Conservation (phyloP, 768 basidiomycete genomes). For the Cantharellus anzutake region DNA sequence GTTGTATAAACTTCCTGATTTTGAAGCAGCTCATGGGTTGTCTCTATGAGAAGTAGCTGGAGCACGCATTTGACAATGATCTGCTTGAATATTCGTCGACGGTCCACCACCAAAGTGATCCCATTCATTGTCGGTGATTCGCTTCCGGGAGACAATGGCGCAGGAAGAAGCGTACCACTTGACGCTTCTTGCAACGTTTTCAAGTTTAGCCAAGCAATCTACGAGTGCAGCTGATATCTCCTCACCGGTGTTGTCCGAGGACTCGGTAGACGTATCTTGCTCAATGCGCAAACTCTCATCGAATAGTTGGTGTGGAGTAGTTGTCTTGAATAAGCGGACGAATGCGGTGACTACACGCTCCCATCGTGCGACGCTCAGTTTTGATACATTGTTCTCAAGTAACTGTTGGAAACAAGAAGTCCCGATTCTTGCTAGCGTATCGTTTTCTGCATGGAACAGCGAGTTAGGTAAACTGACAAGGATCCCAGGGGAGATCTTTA, state of each 20-base stretch:
- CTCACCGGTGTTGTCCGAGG: slow-evolving; percentile 24
- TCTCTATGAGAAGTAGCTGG: slow-evolving; percentile 90
- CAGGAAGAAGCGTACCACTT: slow-evolving; percentile 56
- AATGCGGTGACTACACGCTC: slow-evolving; percentile 84
- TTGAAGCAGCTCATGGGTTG: slow-evolving; percentile 84
- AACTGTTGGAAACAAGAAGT: slow-evolving; percentile 96
- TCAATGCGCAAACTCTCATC: slow-evolving; percentile 81
- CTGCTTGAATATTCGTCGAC: slow-evolving; percentile 84
- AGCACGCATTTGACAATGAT: slow-evolving; percentile 99
- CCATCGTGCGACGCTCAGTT: slow-evolving; percentile 72
- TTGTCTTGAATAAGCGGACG: slow-evolving; percentile 90
- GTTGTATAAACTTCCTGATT: slow-evolving; percentile 82
- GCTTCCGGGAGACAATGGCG: slow-evolving; percentile 58
- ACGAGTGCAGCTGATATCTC: not conserved
- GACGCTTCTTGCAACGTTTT: slow-evolving; percentile 31
- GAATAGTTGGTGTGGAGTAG: slow-evolving; percentile 92
- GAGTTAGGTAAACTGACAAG: slow-evolving; percentile 1
- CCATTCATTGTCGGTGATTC: not conserved
- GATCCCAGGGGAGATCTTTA: slow-evolving; percentile 19
- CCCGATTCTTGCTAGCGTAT: slow-evolving; percentile 91
- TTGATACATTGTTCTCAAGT: slow-evolving; percentile 78
- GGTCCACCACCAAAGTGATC: slow-evolving; percentile 34
- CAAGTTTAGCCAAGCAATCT: not conserved
- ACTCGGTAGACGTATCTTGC: slow-evolving; percentile 40
- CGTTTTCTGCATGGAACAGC: slow-evolving; percentile 52